phyloP scores from a whole-genome alignment of 352 stramenopile species.

The Blastocystis sp. region DNA sequence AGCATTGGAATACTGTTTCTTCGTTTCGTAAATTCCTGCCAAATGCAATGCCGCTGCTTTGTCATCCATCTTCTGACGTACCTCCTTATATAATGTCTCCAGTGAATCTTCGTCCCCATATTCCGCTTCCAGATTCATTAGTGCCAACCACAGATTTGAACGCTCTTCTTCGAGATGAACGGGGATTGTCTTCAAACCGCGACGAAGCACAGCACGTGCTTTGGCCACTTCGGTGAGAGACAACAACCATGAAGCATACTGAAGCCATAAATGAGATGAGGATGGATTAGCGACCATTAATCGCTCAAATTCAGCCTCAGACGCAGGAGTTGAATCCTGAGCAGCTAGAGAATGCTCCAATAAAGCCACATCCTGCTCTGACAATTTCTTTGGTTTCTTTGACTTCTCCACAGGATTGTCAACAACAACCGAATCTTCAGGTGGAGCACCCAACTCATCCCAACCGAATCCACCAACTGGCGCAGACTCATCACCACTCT shows the following conservation, averaged over 20 bases:
- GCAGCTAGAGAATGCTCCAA: slow-evolving; percentile 17
- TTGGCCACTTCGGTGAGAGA: slow-evolving; percentile 50
- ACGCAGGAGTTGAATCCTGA: background rate
- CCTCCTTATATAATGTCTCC: slow-evolving; percentile 17
- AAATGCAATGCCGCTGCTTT: slow-evolving; percentile 15
- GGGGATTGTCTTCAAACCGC: slow-evolving; percentile 42
- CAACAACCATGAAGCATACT: slow-evolving; percentile 49
- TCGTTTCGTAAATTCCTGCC: slow-evolving; percentile 18
- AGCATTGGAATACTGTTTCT: slow-evolving; percentile 24
- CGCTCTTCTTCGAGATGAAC: slow-evolving; percentile 59
- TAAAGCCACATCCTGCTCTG: background rate
- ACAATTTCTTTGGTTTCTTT: slow-evolving; percentile 11
- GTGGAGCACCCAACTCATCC: background rate
- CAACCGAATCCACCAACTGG: slow-evolving; percentile 21
- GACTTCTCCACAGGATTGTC: background rate
- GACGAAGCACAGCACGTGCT: slow-evolving; percentile 46
- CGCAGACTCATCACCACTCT: background rate
- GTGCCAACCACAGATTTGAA: slow-evolving; percentile 42
- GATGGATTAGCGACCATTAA: slow-evolving; percentile 21
- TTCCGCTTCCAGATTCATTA: slow-evolving; percentile 65
- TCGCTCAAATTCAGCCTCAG: slow-evolving; percentile 52
- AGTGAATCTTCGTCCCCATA: slow-evolving; percentile 56
- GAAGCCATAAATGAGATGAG: slow-evolving; percentile 21
- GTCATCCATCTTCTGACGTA: slow-evolving; percentile 41
- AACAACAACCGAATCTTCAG: background rate